phyloP scores from a whole-genome alignment of 352 stramenopile genomes.

The Phytopythium sindhum region DNA sequence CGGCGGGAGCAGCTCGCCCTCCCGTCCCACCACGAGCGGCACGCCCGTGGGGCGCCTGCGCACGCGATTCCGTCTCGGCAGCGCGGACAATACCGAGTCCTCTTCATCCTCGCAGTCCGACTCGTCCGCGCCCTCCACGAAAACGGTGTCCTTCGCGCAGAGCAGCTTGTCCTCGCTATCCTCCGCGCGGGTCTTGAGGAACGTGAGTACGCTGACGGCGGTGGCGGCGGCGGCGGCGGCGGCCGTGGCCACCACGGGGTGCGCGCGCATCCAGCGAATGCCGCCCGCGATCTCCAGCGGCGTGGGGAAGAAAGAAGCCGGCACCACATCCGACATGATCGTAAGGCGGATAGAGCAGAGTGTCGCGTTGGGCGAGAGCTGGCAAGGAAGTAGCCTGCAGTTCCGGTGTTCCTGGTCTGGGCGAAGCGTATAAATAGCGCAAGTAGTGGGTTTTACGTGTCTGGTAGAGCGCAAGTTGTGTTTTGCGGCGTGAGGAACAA shows the following conservation, averaged over 20 bases:
- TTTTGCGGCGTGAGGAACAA: no score
- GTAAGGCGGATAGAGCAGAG: neutral
- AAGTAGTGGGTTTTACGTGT: no score
- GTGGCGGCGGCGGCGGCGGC: slow-evolving; percentile 61
- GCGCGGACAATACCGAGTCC: neutral
- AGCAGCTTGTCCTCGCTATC: slow-evolving; percentile 17
- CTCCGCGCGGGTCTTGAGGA: slow-evolving; percentile 41
- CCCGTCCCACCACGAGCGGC: neutral
- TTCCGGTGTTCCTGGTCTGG: neutral
- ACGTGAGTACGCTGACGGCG: slow-evolving; percentile 64
- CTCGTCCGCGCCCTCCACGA: slow-evolving; percentile 2
- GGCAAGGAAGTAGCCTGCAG: no score
- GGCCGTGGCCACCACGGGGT: slow-evolving; percentile 68
- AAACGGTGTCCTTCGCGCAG: neutral
- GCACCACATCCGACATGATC: slow-evolving; percentile 56
- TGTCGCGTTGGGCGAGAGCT: neutral
- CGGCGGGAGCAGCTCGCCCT: neutral
- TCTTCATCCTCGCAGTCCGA: slow-evolving; percentile 27
- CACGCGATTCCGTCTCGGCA: neutral
- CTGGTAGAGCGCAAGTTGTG: no score
- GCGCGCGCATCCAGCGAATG: slow-evolving; percentile 66
- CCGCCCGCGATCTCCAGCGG: slow-evolving; percentile 73
- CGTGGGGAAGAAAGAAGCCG: slow-evolving; percentile 78
- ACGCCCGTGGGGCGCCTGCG: neutral
- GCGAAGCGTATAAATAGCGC: no score